Percentiles rank a stretch among this genome's conserved stretches.
Evolutionary conservation across 106 monocot genomes (phyloP).

Genomic region (Cymbidium sinense): DNA sequence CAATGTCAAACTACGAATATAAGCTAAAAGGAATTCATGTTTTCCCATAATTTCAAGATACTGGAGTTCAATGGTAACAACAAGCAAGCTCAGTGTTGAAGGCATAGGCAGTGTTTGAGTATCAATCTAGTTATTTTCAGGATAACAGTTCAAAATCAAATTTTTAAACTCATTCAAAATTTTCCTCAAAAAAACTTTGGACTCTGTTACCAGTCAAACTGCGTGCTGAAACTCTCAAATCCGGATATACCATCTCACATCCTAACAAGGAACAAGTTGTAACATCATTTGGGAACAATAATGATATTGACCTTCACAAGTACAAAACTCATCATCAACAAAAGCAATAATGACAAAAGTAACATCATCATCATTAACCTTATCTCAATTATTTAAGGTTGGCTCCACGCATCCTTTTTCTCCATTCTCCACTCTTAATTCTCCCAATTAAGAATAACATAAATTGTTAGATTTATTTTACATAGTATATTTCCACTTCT

Average conservation of each 20-base stretch:
- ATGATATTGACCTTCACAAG: neutral
- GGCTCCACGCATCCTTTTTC: neutral
- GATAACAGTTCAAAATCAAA: too few species aligned
- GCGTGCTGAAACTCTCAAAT: neutral
- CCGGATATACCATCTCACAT: neutral
- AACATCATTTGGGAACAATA: neutral
- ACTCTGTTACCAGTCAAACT: too few species aligned
- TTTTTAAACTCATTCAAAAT: too few species aligned
- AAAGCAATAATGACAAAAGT: too few species aligned
- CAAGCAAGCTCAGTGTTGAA: neutral
- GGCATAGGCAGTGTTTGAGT: too few species aligned
- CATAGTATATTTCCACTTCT: neutral
- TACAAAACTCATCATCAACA: neutral
- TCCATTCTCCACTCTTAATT: neutral
- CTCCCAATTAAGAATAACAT: neutral
- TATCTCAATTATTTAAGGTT: neutral
- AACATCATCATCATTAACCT: neutral
- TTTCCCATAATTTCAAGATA: neutral
- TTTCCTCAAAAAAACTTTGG: too few species aligned
- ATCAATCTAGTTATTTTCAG: too few species aligned
- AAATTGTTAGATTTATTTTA: neutral
- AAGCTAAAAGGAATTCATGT: neutral
- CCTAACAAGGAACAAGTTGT: neutral
- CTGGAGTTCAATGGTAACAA: neutral
- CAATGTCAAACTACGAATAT: neutral